phyloP scores from a whole-genome alignment of 306 rosid species.

The Citrullus mucosospermus region DNA sequence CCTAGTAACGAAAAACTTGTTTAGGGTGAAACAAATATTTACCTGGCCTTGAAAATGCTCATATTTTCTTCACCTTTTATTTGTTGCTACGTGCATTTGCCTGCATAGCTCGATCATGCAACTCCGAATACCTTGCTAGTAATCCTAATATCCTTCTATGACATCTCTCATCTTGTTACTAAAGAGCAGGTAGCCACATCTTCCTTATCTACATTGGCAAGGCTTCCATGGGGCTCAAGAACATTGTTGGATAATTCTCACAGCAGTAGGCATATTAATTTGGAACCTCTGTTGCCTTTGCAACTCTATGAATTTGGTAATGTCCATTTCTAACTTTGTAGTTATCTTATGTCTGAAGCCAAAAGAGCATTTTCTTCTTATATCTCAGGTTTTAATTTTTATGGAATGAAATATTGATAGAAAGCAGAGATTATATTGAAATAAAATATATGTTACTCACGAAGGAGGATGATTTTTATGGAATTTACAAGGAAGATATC shows the following conservation, averaged over 20 bases:
- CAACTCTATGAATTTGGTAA: constrained; percentile 92
- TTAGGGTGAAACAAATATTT: not conserved
- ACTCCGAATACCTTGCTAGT: not conserved
- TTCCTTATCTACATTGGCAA: constrained; percentile 61
- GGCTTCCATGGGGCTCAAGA: constrained; percentile 83
- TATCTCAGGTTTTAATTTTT: not conserved
- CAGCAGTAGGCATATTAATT: constrained; percentile 16
- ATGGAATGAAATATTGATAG: not conserved
- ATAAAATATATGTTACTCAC: not conserved
- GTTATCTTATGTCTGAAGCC: not conserved
- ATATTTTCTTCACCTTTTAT: not conserved
- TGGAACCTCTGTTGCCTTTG: constrained; percentile 37
- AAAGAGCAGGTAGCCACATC: constrained; percentile 46
- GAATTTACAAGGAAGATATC: not conserved
- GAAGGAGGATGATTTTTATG: not conserved
- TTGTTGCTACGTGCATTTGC: not conserved
- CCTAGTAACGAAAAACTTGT: not conserved
- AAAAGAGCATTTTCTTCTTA: not conserved
- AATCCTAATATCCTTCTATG: constrained; percentile 12
- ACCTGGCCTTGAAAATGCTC: not conserved
- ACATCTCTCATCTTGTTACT: constrained; percentile 10
- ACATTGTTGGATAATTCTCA: constrained; percentile 20
- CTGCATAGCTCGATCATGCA: not conserved
- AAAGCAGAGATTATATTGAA: not conserved
- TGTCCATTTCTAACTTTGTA: constrained; percentile 8